phyloP scores from a whole-genome alignment of 257 asterid genomes.

The Capsicum pubescens region DNA sequence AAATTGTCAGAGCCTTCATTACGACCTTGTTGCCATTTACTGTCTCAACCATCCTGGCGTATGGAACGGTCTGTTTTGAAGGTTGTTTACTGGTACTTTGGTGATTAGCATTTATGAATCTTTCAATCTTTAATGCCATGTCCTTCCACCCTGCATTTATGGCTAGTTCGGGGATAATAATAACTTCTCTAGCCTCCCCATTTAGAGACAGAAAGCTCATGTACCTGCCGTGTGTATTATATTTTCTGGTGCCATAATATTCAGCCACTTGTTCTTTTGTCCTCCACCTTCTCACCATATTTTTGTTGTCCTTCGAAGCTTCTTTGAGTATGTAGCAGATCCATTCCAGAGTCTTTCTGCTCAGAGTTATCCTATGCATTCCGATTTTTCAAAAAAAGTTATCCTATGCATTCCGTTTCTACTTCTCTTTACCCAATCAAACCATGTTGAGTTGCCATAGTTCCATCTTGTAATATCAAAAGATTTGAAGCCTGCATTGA shows the following conservation, averaged over 20 bases:
- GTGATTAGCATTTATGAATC: not conserved
- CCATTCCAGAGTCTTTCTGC: not conserved
- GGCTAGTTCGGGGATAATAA: not conserved
- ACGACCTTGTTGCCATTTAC: not conserved
- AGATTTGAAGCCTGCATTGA: not conserved
- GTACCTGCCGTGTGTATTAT: not conserved
- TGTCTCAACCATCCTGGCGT: not conserved
- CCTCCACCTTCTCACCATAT: not conserved
- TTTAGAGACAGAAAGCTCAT: not conserved
- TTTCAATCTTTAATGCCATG: not conserved
- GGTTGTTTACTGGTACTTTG: not conserved
- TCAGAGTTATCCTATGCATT: not conserved
- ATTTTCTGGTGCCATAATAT: not conserved
- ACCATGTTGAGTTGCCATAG: not conserved
- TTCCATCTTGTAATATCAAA: not conserved
- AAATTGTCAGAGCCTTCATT: not conserved
- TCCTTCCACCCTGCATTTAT: not conserved
- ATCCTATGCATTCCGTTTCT: not conserved
- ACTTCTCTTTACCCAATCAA: not conserved
- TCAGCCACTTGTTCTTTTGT: not conserved
- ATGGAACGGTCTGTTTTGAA: not conserved
- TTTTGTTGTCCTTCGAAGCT: not conserved
- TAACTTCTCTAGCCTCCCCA: not conserved
- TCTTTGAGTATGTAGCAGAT: not conserved
- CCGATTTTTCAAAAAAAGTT: no score